Percentiles rank a stretch among this genome's conserved stretches.
Evolutionary conservation across 768 basidiomycete species (phyloP).

Genomic region (Crepidotus variabilis): DNA sequence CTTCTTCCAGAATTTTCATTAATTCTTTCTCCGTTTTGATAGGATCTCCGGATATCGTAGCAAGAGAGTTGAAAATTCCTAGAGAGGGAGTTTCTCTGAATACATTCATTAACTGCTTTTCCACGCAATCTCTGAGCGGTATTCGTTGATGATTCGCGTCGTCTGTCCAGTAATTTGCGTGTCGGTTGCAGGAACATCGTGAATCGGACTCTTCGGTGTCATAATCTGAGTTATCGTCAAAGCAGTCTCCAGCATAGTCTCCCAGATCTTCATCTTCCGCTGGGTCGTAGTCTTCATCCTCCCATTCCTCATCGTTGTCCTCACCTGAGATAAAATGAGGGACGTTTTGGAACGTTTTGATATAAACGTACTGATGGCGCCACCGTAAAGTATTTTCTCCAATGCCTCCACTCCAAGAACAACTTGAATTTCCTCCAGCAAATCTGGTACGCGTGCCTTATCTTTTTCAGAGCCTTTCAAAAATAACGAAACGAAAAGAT

Average conservation of each 20-base stretch:
- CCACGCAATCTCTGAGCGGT: slow-evolving; percentile 40
- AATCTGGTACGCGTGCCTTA: slow-evolving; percentile 37
- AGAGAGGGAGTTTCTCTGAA: slow-evolving; percentile 51
- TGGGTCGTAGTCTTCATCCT: slow-evolving; percentile 19
- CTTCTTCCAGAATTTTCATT: slow-evolving; percentile 27
- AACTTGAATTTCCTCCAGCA: slow-evolving; percentile 57
- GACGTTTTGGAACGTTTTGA: neutral
- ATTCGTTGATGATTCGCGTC: slow-evolving; percentile 35
- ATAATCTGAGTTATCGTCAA: slow-evolving; percentile 26
- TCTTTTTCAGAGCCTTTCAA: slow-evolving; percentile 29
- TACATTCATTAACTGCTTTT: slow-evolving; percentile 36
- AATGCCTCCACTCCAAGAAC: slow-evolving; percentile 48
- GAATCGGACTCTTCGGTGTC: slow-evolving; percentile 19
- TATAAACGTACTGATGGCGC: slow-evolving; percentile 40
- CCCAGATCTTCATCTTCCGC: slow-evolving; percentile 15
- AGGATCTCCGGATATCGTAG: slow-evolving; percentile 31
- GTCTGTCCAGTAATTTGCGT: slow-evolving; percentile 51
- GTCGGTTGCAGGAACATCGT: slow-evolving; percentile 27
- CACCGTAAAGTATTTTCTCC: slow-evolving; percentile 53
- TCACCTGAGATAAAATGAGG: neutral
- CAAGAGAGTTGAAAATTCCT: slow-evolving; percentile 40
- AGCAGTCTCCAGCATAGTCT: slow-evolving; percentile 23
- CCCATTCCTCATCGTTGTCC: slow-evolving; percentile 28
- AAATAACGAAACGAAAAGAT: slow-evolving; percentile 57
- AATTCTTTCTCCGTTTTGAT: slow-evolving; percentile 31